Evolutionary conservation across 202 grass and related monocot genomes (phyloP).

Genomic region (Panicum hallii): DNA sequence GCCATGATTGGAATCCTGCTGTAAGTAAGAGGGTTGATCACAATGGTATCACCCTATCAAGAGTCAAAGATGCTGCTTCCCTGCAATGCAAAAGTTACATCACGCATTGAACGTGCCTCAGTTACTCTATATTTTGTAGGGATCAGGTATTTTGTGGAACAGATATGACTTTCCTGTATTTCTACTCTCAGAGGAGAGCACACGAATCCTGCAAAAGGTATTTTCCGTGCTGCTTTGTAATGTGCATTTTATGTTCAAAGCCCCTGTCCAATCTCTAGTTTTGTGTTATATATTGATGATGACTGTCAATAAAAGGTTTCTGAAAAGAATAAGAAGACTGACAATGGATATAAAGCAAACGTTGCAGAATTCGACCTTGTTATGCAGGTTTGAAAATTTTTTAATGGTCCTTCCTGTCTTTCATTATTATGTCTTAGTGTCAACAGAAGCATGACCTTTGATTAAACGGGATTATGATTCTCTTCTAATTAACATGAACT

Average conservation of each 20-base stretch:
- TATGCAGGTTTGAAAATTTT: constrained; percentile 82
- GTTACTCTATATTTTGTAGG: constrained; percentile 64
- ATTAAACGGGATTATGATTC: constrained; percentile 39
- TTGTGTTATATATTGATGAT: constrained; percentile 20
- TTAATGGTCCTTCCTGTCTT: constrained; percentile 21
- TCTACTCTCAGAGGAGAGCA: constrained; percentile 77
- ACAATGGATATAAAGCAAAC: constrained; percentile 64
- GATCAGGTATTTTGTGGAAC: constrained; percentile 94
- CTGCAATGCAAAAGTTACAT: not conserved
- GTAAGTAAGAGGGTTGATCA: constrained; percentile 70
- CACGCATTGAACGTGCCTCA: constrained; percentile 25
- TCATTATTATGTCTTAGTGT: constrained; percentile 23
- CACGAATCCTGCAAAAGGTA: constrained; percentile 72
- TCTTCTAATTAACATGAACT: constrained; percentile 43
- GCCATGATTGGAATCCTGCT: constrained; percentile 90
- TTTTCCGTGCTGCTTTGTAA: constrained; percentile 5
- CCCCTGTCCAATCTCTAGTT: not conserved
- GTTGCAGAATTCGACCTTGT: constrained; percentile 95
- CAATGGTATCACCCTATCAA: constrained; percentile 9
- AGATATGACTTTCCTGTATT: constrained; percentile 91
- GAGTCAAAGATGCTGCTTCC: constrained; percentile 22
- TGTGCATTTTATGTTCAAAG: constrained; percentile 5
- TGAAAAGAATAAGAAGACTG: constrained; percentile 59
- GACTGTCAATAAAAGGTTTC: constrained; percentile 52
- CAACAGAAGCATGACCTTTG: constrained; percentile 32